A percentile compares a stretch with the other conserved stretches of the same genome.
phyloP scores from a whole-genome alignment of 768 basidiomycete species.

The Mycena polygramma region DNA sequence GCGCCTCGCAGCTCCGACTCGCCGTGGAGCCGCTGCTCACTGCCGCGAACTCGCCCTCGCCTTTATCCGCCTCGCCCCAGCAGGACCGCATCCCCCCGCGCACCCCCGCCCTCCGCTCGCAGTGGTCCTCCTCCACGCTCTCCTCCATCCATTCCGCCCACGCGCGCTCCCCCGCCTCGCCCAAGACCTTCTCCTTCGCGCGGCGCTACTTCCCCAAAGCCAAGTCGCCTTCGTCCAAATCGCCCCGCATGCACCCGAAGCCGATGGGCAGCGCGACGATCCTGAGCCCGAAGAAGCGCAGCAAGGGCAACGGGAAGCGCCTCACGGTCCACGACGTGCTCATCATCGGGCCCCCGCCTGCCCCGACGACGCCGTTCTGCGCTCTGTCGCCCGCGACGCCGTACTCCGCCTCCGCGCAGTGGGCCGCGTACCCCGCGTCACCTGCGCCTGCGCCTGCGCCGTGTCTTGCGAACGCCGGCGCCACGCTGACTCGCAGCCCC shows the following conservation, averaged over 20 bases:
- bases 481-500: not conserved
- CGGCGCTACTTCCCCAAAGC: conserved; percentile 40
- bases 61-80: not conserved
- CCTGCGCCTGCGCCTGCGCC: conserved; percentile 7
- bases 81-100: not conserved
- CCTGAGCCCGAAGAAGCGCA: not conserved
- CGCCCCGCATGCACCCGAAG: not conserved
- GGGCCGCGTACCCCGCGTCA: not conserved
- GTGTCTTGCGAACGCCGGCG: not conserved
- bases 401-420: not conserved
- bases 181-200: conserved; percentile 41
- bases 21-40: not conserved
- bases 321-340: conserved; percentile 30
- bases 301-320: conserved; percentile 5
- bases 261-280: not conserved
- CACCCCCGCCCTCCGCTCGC: conserved; percentile 51
- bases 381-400: not conserved
- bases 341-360: conserved; percentile 6
- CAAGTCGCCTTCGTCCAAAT: conserved; percentile 18
- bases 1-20: not conserved
- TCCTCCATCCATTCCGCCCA: conserved; percentile 21
- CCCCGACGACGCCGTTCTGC: not conserved
- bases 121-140: conserved; percentile 63
- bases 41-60: not conserved
- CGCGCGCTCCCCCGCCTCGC: conserved; percentile 27